Evolutionary conservation across 495 filamentous ascomycete species (phyloP).

Genomic region (Cercophora newfieldiana): DNA sequence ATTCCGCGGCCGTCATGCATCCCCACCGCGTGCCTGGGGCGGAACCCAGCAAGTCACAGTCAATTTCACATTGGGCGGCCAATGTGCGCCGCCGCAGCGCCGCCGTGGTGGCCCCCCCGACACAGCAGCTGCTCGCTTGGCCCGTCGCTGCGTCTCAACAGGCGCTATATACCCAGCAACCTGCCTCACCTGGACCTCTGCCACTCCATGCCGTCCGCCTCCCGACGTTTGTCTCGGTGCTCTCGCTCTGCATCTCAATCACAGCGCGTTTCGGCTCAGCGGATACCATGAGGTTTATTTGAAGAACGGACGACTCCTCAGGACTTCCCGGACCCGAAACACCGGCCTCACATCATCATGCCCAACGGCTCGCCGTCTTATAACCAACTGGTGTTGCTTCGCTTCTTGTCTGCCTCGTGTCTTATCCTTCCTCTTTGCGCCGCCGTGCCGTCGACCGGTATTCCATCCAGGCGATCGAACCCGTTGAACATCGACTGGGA

Average conservation of each 20-base stretch:
- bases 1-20: slow-evolving; percentile 39
- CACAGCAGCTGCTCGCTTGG: slow-evolving; percentile 23
- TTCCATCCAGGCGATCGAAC: slow-evolving; percentile 40
- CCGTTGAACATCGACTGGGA: slow-evolving; percentile 54
- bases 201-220: slow-evolving; percentile 29
- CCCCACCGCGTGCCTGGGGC: slow-evolving; percentile 31
- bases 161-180: slow-evolving; percentile 54
- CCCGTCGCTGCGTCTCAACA: slow-evolving; percentile 46
- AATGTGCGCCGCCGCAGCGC: slow-evolving; percentile 29
- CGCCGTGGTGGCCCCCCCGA: slow-evolving; percentile 29
- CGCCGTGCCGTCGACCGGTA: slow-evolving; percentile 27
- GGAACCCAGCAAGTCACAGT: slow-evolving; percentile 39
- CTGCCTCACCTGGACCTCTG: slow-evolving; percentile 14
- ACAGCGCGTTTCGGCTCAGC: slow-evolving; percentile 47
- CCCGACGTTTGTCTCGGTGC: slow-evolving; percentile 35
- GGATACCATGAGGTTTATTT: slow-evolving; percentile 40
- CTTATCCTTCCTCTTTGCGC: slow-evolving; percentile 30
- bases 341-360: slow-evolving; percentile 34
- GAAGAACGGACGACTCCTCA: slow-evolving; percentile 23
- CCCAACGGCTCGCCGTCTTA: slow-evolving; percentile 27
- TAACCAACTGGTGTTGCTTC: slow-evolving; percentile 36
- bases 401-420: slow-evolving; percentile 35
- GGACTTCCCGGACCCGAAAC: slow-evolving; percentile 16
- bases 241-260: slow-evolving; percentile 43
- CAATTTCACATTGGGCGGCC: slow-evolving; percentile 35